phyloP scores from a whole-genome alignment of 2,329 filamentous ascomycete species.

The Colletotrichum musae region DNA sequence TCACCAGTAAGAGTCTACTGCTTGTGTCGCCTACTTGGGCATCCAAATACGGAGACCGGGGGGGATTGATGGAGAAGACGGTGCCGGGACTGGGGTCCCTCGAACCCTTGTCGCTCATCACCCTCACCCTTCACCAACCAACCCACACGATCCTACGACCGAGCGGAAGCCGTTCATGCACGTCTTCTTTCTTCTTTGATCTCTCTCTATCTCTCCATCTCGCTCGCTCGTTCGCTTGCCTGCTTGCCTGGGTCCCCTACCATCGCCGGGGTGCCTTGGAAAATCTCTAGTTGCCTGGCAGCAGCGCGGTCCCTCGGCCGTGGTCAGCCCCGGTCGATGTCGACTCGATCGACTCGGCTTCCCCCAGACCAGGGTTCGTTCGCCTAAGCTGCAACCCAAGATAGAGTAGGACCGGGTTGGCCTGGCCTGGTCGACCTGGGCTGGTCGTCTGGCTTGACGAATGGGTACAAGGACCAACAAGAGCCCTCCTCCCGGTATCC shows the following conservation, averaged over 20 bases:
- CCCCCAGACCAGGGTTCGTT: conserved; percentile 30
- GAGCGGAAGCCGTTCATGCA: conserved; percentile 42
- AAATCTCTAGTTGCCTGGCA: conserved; percentile 37
- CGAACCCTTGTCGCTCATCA: conserved; percentile 29
- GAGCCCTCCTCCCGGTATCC: conserved; percentile 10
- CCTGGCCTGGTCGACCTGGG: conserved; percentile 8
- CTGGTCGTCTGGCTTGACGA: conserved; percentile 16
- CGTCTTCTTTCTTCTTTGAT: conserved; percentile 41
- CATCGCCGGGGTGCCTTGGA: too few relatives aligned
- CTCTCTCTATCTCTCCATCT: conserved; percentile 2
- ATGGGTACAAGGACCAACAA: conserved; percentile 8
- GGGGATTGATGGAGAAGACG: conserved; percentile 9
- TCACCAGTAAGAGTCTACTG: conserved; percentile 33
- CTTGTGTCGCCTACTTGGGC: conserved; percentile 32
- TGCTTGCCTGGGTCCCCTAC: too few relatives aligned
- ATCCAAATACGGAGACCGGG: conserved; percentile 24
- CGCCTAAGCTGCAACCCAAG: conserved; percentile 27
- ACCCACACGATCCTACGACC: conserved; percentile 22
- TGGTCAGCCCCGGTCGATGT: conserved; percentile 30
- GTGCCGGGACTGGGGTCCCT: conserved; percentile 16
- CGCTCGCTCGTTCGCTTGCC: background rate
- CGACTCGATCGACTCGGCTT: conserved; percentile 18
- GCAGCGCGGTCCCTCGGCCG: conserved; percentile 26
- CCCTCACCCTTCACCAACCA: conserved; percentile 35
- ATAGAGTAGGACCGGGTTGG: conserved; percentile 33